phyloP scores from a whole-genome alignment of 2,329 filamentous ascomycete genomes.

The Trichoderma gracile region DNA sequence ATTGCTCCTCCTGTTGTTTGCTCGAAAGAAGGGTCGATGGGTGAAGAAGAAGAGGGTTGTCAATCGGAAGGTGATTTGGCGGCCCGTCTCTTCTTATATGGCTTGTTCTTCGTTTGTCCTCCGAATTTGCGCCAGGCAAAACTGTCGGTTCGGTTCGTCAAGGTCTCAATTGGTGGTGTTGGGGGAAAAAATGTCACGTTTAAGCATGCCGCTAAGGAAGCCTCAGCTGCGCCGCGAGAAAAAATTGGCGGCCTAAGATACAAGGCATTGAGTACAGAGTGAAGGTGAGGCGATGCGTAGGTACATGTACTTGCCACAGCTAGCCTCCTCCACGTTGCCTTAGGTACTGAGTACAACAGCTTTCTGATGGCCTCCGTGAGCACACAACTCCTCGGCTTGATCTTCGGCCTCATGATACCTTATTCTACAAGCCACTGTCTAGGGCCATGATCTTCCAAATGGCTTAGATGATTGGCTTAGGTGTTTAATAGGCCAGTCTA shows the following conservation, averaged over 20 bases:
- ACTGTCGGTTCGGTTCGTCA: constrained; percentile 26
- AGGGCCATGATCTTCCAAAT: no score
- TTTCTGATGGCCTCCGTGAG: no score
- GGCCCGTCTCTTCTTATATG: background rate
- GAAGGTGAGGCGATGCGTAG: background rate
- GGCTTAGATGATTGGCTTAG: no score
- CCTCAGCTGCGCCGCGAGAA: background rate
- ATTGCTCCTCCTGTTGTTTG: constrained; percentile 34
- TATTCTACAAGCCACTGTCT: no score
- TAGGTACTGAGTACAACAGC: no score
- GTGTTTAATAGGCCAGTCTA: no score
- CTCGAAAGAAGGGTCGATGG: background rate
- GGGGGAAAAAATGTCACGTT: constrained; percentile 12
- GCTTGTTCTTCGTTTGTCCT: background rate
- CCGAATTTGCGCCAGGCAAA: constrained; percentile 46
- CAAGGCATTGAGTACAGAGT: background rate
- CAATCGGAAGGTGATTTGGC: background rate
- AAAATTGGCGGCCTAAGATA: background rate
- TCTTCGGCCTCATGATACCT: no score
- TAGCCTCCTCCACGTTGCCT: no score
- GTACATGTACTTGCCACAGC: background rate
- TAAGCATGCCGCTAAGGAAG: background rate
- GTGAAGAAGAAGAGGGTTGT: no score
- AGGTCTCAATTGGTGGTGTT: background rate
- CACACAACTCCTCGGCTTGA: no score